phyloP scores from a whole-genome alignment of 441 rosid genomes.

The Cnidoscolus chayamansa region DNA sequence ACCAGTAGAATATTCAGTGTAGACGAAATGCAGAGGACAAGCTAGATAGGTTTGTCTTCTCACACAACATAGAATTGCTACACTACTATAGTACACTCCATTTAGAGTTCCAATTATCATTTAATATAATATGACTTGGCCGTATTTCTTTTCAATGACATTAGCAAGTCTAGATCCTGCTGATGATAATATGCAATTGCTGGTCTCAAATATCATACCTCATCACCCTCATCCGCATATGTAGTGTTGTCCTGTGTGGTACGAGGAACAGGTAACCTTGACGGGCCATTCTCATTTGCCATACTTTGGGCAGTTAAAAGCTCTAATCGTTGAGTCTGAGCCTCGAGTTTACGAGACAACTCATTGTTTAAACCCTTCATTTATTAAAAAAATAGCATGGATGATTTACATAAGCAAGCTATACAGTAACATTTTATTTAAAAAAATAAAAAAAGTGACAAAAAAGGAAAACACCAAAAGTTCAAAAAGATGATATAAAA shows the following conservation, averaged over 20 bases:
- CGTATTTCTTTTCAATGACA: background rate
- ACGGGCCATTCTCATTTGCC: slow-evolving; percentile 48
- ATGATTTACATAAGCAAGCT: background rate
- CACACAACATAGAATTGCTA: background rate
- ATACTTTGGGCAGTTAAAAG: slow-evolving; percentile 83
- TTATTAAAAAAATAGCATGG: slow-evolving; percentile 20
- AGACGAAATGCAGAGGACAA: too few species aligned
- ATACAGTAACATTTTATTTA: background rate
- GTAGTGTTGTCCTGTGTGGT: slow-evolving; percentile 49
- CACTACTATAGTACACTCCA: background rate
- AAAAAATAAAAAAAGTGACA: too few species aligned
- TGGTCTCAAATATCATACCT: slow-evolving; percentile 44
- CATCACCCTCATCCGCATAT: slow-evolving; percentile 99
- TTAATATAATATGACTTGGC: background rate
- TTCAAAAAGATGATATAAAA: background rate
- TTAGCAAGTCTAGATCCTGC: background rate
- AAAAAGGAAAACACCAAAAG: background rate
- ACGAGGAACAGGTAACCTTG: slow-evolving; percentile 52
- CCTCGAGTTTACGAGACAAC: slow-evolving; percentile 77
- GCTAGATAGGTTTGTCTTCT: background rate
- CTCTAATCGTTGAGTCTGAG: slow-evolving; percentile 92
- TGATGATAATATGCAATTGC: background rate
- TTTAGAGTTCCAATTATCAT: background rate
- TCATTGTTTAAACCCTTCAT: slow-evolving; percentile 82
- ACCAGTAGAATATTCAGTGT: background rate